phyloP scores from a whole-genome alignment of 1,284 basidiomycete genomes.

The Thecaphora thlaspeos region DNA sequence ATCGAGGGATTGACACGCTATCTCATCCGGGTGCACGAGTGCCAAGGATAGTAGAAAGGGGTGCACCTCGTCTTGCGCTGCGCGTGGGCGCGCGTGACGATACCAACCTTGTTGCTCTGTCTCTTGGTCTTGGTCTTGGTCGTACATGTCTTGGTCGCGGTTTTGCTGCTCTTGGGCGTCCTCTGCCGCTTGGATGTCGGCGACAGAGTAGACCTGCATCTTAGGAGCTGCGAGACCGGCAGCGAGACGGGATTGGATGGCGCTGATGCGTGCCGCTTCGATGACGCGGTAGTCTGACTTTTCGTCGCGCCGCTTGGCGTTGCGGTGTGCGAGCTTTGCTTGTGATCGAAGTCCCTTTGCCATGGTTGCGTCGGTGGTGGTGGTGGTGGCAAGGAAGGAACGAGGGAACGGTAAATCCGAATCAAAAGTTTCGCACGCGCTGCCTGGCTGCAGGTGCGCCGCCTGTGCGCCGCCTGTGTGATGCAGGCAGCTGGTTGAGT shows the following conservation, averaged over 20 bases:
- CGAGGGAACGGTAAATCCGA: not conserved
- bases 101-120: no score
- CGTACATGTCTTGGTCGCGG: not conserved
- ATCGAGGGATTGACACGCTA: no score
- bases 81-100: no score
- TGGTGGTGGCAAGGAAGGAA: not conserved
- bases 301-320: constrained; percentile 75
- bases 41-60: no score
- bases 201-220: constrained; percentile 58
- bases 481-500: no score
- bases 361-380: constrained; percentile 63
- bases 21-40: no score
- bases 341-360: constrained; percentile 90
- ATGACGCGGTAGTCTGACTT: constrained; percentile 74
- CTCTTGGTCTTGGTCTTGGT: no score
- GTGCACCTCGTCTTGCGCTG: no score
- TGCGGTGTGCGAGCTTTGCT: constrained; percentile 77
- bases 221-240: constrained; percentile 26
- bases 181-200: constrained; percentile 57
- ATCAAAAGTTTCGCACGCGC: no score
- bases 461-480: no score
- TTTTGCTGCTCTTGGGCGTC: constrained; percentile 19
- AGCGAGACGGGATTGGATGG: constrained; percentile 71
- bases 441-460: no score
- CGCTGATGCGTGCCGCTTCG: constrained; percentile 77